These are phyloP conservation scores for Cyphellophora attinorum DNA, from an alignment of 2,329 filamentous ascomycete species.

Conservation along the genomic window DNA sequence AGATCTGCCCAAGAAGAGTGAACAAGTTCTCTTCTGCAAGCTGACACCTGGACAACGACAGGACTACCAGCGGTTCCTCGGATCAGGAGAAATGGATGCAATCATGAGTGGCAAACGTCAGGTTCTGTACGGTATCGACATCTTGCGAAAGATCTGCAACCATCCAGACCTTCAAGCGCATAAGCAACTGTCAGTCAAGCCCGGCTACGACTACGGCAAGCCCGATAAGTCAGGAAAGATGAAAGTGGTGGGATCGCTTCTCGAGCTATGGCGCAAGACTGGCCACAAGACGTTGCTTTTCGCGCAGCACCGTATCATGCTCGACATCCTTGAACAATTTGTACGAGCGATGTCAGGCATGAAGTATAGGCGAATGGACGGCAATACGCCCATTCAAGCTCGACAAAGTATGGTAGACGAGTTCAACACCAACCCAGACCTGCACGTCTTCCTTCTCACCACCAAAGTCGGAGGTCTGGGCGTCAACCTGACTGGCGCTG, in stretches of 20 bases:
- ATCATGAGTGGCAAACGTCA: constrained; percentile 68
- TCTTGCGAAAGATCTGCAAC: constrained; percentile 92
- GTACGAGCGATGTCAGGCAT: constrained; percentile 59
- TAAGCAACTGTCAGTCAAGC: constrained; percentile 46
- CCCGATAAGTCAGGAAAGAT: constrained; percentile 83
- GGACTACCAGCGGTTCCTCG: constrained; percentile 71
- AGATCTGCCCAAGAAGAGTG: constrained; percentile 88
- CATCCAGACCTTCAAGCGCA: constrained; percentile 82
- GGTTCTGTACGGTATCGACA: constrained; percentile 81
- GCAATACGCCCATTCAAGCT: constrained; percentile 75
- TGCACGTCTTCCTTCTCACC: constrained; percentile 86
- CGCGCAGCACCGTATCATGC: constrained; percentile 87
- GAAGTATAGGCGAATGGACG: constrained; percentile 84
- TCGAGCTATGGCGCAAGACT: constrained; percentile 83
- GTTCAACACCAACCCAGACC: constrained; percentile 71
- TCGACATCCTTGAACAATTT: constrained; percentile 84
- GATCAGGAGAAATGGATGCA: constrained; percentile 73
- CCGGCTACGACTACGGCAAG: constrained; percentile 67
- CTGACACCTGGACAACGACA: constrained; percentile 69
- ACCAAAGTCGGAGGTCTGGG: constrained; percentile 93
- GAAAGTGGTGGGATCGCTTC: constrained; percentile 79
- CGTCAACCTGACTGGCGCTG: constrained; percentile 87
- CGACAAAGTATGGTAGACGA: constrained; percentile 85
- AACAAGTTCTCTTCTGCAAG: constrained; percentile 93
- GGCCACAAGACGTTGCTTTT: constrained; percentile 92